Evolutionary conservation across 176 grass and related monocot species (phyloP).

Genomic region (Typha latifolia): DNA sequence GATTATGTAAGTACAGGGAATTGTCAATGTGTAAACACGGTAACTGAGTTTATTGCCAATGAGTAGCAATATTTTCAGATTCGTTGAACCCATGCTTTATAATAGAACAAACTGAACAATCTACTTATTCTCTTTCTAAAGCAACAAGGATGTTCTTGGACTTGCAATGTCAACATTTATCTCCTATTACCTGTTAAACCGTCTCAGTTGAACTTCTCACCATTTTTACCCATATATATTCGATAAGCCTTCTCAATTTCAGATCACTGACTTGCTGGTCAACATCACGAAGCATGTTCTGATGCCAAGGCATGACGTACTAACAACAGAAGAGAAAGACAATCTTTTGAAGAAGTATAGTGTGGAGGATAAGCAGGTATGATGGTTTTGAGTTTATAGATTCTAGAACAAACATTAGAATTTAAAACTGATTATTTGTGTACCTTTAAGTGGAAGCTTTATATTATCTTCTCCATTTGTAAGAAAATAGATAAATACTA

Average conservation of each 20-base stretch:
- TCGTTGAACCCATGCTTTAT: not conserved
- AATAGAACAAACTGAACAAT: too few species aligned
- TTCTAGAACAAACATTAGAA: not conserved
- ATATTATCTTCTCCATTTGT: too few species aligned
- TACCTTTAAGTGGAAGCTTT: too few species aligned
- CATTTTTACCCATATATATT: not conserved
- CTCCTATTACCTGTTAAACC: too few species aligned
- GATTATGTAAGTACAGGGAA: too few species aligned
- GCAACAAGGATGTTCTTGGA: too few species aligned
- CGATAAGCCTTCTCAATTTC: slow-evolving; percentile 3
- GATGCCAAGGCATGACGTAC: slow-evolving; percentile 61
- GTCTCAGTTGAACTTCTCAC: not conserved
- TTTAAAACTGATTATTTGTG: not conserved
- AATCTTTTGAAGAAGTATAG: slow-evolving; percentile 51
- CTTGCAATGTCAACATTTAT: too few species aligned
- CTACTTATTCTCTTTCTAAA: too few species aligned
- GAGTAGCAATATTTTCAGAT: slow-evolving; percentile 1
- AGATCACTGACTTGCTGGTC: slow-evolving; percentile 85
- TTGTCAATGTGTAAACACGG: too few species aligned
- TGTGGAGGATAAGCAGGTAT: slow-evolving; percentile 68
- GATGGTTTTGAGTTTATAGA: not conserved
- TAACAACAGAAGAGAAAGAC: slow-evolving; percentile 56
- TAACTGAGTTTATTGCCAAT: not conserved
- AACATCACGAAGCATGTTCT: slow-evolving; percentile 84
- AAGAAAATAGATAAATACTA: too few species aligned